Percentiles rank a stretch among this genome's conserved stretches.
These are phyloP conservation scores for Erysimum cheiri DNA, from an alignment of 441 rosid genomes.

Conservation along the genomic window DNA sequence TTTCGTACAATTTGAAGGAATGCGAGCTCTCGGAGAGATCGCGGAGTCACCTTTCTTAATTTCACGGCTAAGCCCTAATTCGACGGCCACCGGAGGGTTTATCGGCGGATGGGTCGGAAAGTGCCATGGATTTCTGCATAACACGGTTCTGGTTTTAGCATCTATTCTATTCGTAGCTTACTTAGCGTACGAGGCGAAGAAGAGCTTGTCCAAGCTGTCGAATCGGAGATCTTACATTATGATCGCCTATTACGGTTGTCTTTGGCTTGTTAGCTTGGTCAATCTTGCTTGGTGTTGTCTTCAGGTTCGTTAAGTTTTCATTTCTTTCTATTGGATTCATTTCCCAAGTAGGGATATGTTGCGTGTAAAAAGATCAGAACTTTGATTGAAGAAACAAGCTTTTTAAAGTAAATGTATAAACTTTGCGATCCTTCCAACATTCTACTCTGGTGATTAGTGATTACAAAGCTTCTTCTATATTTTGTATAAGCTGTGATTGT, in stretches of 20 bases:
- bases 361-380: neutral
- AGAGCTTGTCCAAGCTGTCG: constrained; percentile 67
- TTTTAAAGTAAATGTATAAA: constrained; percentile 11
- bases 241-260: constrained; percentile 75
- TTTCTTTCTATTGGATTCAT: neutral
- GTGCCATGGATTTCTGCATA: constrained; percentile 90
- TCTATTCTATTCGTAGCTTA: constrained; percentile 71
- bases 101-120: constrained; percentile 62
- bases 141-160: constrained; percentile 57
- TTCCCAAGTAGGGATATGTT: neutral
- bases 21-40: constrained; percentile 50
- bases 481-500: constrained; percentile 10
- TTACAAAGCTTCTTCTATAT: neutral
- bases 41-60: constrained; percentile 45
- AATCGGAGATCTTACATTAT: constrained; percentile 82
- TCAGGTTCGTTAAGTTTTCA: constrained; percentile 60
- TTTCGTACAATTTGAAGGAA: constrained; percentile 36
- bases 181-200: constrained; percentile 76
- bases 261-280: constrained; percentile 91
- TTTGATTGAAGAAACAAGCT: neutral
- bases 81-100: constrained; percentile 32
- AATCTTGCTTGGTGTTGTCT: constrained; percentile 83
- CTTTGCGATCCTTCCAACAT: too few relatives aligned
- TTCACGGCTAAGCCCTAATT: constrained; percentile 49
- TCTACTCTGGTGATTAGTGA: too few relatives aligned